phyloP scores from a whole-genome alignment of 1,284 basidiomycete species.

The Psilocybe mexicana region DNA sequence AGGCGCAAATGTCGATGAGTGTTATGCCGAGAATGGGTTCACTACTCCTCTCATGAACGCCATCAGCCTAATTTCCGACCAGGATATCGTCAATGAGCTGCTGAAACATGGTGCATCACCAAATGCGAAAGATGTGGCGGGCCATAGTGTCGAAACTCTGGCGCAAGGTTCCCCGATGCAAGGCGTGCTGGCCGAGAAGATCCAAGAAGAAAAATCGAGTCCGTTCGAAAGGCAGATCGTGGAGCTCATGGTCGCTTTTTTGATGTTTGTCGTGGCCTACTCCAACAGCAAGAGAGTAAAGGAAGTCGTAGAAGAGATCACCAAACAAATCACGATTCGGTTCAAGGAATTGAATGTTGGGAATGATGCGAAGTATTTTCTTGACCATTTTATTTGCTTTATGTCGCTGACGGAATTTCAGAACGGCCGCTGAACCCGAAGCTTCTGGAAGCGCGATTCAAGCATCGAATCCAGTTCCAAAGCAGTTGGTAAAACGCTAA shows the following conservation, averaged over 20 bases:
- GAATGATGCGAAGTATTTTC: not conserved
- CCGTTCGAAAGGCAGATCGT: not conserved
- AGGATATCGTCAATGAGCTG: conserved; percentile 5
- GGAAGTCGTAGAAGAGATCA: not conserved
- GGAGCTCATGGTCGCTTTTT: not conserved
- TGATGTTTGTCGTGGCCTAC: not conserved
- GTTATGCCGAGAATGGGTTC: conserved; percentile 2
- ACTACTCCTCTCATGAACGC: conserved; percentile 14
- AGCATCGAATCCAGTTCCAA: too few relatives aligned
- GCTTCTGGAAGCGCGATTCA: too few relatives aligned
- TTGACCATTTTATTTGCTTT: too few relatives aligned
- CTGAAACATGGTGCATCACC: conserved; percentile 9
- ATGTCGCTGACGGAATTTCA: too few relatives aligned
- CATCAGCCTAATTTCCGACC: conserved; percentile 3
- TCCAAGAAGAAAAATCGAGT: not conserved
- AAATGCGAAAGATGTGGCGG: conserved; percentile 1
- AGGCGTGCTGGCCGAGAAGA: not conserved
- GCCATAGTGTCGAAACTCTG: conserved; percentile 5
- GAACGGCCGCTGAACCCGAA: too few relatives aligned
- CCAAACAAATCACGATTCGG: too few relatives aligned
- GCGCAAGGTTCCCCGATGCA: conserved; percentile 1
- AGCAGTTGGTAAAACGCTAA: too few relatives aligned
- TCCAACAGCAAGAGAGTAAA: not conserved
- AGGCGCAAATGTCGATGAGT: conserved; percentile 8
- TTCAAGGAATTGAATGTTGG: not conserved